Evolutionary conservation across 1,284 basidiomycete genomes (phyloP).

Genomic region (Cutaneotrichosporon curvatum): DNA sequence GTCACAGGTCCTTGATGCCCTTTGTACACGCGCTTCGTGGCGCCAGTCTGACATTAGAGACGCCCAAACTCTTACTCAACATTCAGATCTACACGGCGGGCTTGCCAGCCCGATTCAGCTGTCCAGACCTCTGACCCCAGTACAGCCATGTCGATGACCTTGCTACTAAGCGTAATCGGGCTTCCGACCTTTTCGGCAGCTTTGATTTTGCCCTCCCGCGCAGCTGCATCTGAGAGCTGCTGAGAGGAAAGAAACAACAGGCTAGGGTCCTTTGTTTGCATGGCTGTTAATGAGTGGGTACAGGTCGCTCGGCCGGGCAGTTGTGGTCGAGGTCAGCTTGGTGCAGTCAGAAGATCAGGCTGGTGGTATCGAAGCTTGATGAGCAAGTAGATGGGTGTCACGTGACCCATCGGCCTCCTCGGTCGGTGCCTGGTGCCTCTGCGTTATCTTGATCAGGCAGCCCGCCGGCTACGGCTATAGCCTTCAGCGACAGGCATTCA

Average conservation of each 20-base stretch:
- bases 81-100: constrained; percentile 65
- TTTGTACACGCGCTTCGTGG: constrained; percentile 63
- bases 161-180: constrained; percentile 67
- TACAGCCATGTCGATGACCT: constrained; percentile 64
- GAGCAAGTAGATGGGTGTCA: too few species aligned
- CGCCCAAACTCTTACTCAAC: constrained; percentile 45
- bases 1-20: constrained; percentile 85
- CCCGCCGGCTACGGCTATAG: too few species aligned
- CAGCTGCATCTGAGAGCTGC: constrained; percentile 61
- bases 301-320: too few species aligned
- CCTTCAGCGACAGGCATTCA: too few species aligned
- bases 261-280: constrained; percentile 48
- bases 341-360: too few species aligned
- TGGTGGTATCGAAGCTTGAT: too few species aligned
- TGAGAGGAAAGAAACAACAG: constrained; percentile 64
- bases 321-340: too few species aligned
- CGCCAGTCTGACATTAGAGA: constrained; percentile 57
- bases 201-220: constrained; percentile 64
- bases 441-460: too few species aligned
- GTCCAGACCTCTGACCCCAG: constrained; percentile 65
- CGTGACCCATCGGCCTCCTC: too few species aligned
- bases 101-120: constrained; percentile 72
- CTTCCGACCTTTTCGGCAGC: constrained; percentile 62
- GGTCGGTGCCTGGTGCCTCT: too few species aligned
- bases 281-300: constrained; percentile 9